Base-by-base conservation (phyloP, 495 filamentous ascomycete genomes). In the Aspergillus mulundensis region DNA sequence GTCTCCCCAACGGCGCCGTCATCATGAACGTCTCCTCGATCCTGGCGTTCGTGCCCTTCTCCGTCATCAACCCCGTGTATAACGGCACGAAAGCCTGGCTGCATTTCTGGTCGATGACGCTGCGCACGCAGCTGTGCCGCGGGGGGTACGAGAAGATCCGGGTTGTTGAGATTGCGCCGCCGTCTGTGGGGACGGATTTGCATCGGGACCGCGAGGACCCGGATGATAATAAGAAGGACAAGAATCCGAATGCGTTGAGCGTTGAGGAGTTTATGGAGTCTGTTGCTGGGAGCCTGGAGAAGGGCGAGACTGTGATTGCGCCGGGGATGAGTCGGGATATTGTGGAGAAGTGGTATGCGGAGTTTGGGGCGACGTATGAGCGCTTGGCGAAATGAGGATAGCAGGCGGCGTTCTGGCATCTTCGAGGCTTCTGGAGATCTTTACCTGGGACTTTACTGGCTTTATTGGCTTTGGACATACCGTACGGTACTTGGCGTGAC, bases 201-300 rank as follows among this genome's bases (percentile, higher is more conserved):
- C 77, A 80, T 60, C 65, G 78, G 10, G 79, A 82, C 38, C 55
- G 77, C 32, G 64, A 66, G 39, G 66, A 80, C 62, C 77, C 78
- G n/a, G 67, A 78, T 60, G 75, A 78, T 60, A 80, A 79, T 59
- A 78, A 77, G 60, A 80, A 79, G 67, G 57, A 70, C 16, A 76
- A 75, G 43, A 79, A 79, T 60, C 53, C 63, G 30, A 58, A 46
- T 23, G 64, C 68, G 15, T 53, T 81, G 57, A 66, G 50, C 7
- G 54, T 79, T 25, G 70, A 74, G 34, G 76, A 78, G 62, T 79
- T 79, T 55, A 73, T 79, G 70, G 25, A 28, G 25, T 3, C 25
- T 28, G 25, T 28, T 3, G 8, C 3, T 3, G 25, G 8, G 25
- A 28, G 25, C 8, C 8, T 28, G 25, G 25, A 28, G 25, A 28